A percentile compares a stretch with the other conserved stretches of the same genome.
Conservation (phyloP, 2,329 filamentous ascomycete genomes). For the Colletotrichum sp. region DNA sequence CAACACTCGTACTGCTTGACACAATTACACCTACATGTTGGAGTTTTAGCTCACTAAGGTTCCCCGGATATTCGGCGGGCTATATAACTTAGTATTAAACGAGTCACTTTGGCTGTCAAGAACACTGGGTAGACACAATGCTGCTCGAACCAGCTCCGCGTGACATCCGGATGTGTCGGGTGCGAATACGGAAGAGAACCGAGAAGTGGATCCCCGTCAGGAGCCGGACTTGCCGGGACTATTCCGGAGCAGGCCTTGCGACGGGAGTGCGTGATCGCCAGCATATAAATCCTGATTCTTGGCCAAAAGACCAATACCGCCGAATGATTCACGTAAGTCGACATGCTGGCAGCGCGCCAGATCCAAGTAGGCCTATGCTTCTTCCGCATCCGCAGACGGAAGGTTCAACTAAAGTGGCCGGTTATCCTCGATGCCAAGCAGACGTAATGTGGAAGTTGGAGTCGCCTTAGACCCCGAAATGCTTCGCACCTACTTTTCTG, state of each 20-base stretch:
- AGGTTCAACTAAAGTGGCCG: neutral
- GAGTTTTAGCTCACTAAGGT: neutral
- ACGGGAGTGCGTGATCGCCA: neutral
- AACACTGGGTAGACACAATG: neutral
- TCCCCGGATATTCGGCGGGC: neutral
- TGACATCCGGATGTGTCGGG: neutral
- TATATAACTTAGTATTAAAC: neutral
- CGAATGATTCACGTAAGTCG: neutral
- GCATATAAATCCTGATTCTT: neutral
- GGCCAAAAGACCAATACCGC: neutral
- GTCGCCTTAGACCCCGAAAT: neutral
- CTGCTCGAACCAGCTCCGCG: neutral
- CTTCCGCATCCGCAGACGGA: neutral
- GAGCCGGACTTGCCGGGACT: neutral
- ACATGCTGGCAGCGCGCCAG: neutral
- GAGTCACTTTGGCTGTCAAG: neutral
- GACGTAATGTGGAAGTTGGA: neutral
- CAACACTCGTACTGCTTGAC: neutral
- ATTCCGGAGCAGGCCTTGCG: neutral
- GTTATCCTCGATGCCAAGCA: neutral
- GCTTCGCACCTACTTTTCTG: conserved; percentile 14
- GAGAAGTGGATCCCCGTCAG: neutral
- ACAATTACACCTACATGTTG: neutral
- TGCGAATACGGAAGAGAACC: neutral
- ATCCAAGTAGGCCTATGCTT: neutral